Evolutionary conservation across 1,284 basidiomycete species (phyloP).

Genomic region (Bjerkandera adusta): DNA sequence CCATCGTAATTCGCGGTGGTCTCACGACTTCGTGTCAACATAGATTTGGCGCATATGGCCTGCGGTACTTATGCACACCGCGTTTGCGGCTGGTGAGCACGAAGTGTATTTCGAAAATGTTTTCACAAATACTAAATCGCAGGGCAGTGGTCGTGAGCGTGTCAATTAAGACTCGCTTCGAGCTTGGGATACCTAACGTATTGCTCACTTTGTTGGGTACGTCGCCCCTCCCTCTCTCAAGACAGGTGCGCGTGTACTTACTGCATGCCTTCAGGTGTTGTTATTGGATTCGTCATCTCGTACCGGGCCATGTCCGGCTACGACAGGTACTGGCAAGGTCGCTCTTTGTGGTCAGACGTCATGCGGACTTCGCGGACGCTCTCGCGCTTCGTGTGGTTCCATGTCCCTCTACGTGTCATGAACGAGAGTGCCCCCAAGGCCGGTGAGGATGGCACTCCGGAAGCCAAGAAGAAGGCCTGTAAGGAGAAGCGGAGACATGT

Average conservation of each 20-base stretch:
- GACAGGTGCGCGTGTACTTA: not conserved
- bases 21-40: no score
- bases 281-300: conserved; percentile 70
- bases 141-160: conserved; percentile 42
- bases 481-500: conserved; percentile 39
- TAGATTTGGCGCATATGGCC: conserved; percentile 70
- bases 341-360: conserved; percentile 57
- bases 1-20: conserved; percentile 16
- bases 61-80: conserved; percentile 57
- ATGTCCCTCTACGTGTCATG: conserved; percentile 48
- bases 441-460: conserved; percentile 21
- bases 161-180: conserved; percentile 38
- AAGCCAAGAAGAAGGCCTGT: conserved; percentile 32
- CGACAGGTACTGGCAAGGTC: conserved; percentile 66
- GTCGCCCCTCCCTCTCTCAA: conserved; percentile 14
- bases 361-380: conserved; percentile 48
- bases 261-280: conserved; percentile 57
- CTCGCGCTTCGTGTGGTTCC: conserved; percentile 60
- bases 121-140: not conserved
- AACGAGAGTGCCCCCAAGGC: conserved; percentile 20
- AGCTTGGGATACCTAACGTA: conserved; percentile 51
- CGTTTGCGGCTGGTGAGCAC: conserved; percentile 49
- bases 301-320: conserved; percentile 63
- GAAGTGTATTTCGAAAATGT: not conserved
- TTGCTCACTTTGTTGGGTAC: conserved; percentile 59